These are phyloP conservation scores for Ceratobasidium sp. DNA, from an alignment of 1,284 basidiomycete species.

Conservation along the genomic window DNA sequence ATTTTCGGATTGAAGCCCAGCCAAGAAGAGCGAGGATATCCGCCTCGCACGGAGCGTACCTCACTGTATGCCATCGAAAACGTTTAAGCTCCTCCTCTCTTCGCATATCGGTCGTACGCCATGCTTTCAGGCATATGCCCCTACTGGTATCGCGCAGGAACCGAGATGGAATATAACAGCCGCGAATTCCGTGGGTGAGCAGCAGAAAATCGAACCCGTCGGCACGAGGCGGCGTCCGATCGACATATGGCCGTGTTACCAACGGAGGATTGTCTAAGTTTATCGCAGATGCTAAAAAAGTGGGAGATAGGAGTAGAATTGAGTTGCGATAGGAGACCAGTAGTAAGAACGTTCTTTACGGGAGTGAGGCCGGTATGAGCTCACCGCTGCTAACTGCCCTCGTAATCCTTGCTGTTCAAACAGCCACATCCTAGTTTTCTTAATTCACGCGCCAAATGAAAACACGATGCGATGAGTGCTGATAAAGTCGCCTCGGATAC, in stretches of 20 bases:
- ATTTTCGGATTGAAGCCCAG: slow-evolving; percentile 19
- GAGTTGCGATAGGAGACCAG: slow-evolving; percentile 37
- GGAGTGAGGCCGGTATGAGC: slow-evolving; percentile 37
- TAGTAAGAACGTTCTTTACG: slow-evolving; percentile 7
- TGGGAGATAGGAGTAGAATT: slow-evolving; percentile 40
- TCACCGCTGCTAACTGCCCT: slow-evolving; percentile 23
- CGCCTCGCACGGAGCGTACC: slow-evolving; percentile 23
- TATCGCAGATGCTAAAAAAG: neutral
- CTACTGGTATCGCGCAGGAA: neutral
- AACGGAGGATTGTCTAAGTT: no score
- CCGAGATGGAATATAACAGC: slow-evolving; percentile 34
- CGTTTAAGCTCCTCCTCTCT: neutral
- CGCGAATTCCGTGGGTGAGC: slow-evolving; percentile 4
- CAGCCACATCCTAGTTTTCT: neutral
- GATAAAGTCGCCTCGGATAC: neutral
- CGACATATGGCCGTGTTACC: neutral
- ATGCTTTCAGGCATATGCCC: neutral
- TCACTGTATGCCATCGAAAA: slow-evolving; percentile 1
- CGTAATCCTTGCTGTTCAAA: slow-evolving; percentile 17
- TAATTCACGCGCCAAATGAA: slow-evolving; percentile 32
- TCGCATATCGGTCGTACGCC: neutral
- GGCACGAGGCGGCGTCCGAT: slow-evolving; percentile 34
- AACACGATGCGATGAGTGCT: slow-evolving; percentile 27
- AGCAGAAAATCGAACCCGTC: slow-evolving; percentile 10
- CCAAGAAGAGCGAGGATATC: slow-evolving; percentile 4